A percentile compares a stretch with the other conserved stretches of the same genome.
These are phyloP conservation scores for Cladosporium cucumerinum DNA, from an alignment of 2,329 filamentous ascomycete genomes.

Conservation along the genomic window DNA sequence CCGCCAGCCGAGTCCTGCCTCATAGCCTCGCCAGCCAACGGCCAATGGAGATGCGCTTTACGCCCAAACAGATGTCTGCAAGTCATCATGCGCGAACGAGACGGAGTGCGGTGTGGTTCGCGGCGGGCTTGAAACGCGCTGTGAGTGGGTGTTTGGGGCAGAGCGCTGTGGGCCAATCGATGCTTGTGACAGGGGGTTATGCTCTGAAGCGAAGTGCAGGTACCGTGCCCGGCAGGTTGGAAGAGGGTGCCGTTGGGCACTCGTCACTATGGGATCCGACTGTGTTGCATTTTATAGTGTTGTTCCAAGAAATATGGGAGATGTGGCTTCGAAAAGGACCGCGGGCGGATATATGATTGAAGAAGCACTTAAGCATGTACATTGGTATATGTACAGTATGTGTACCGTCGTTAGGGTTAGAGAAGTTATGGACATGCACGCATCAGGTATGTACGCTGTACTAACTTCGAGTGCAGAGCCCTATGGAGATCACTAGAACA, in stretches of 20 bases:
- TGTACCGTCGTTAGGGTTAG: background rate
- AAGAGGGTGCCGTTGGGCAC: background rate
- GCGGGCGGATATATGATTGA: background rate
- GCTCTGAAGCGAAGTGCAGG: background rate
- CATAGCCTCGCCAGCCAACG: background rate
- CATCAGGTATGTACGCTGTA: too few relatives aligned
- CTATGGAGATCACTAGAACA: too few relatives aligned
- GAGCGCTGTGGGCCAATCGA: constrained; percentile 2
- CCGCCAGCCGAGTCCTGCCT: background rate
- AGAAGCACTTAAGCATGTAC: background rate
- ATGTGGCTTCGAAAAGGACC: background rate
- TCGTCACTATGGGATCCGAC: background rate
- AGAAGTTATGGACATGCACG: background rate
- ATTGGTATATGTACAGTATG: background rate
- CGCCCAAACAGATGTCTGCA: background rate
- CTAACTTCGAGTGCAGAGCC: too few relatives aligned
- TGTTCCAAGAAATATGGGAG: too few relatives aligned
- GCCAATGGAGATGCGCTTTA: background rate
- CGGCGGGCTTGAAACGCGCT: constrained; percentile 3
- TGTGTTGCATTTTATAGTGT: background rate
- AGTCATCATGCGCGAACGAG: constrained; percentile 7
- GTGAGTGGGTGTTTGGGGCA: background rate
- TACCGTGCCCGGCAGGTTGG: background rate
- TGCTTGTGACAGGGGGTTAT: constrained; percentile 5
- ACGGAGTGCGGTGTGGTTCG: background rate